Conservation (phyloP, 441 rosid genomes). For the Sinapis alba region DNA sequence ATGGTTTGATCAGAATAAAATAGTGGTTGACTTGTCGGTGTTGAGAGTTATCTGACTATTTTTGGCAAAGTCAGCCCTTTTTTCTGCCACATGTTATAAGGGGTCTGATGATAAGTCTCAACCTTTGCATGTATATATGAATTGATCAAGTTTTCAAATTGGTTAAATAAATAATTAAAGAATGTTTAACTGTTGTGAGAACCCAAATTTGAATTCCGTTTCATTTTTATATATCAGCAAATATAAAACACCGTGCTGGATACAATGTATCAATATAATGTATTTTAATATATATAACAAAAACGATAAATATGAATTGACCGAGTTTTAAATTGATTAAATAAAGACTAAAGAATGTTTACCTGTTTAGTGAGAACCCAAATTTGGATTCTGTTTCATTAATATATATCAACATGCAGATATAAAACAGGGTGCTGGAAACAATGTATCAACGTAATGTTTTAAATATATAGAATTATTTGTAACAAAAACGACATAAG, state of each 20-base stretch:
- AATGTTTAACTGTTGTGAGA: not conserved
- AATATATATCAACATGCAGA: not conserved
- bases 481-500: not conserved
- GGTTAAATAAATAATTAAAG: not conserved
- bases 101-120: not conserved
- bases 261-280: not conserved
- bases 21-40: conserved; percentile 42
- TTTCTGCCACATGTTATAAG: conserved; percentile 21
- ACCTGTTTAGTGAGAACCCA: conserved; percentile 19
- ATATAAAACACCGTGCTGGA: not conserved
- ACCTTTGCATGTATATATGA: not conserved
- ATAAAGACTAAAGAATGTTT: not conserved
- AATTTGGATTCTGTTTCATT: conserved; percentile 7
- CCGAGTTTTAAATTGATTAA: not conserved
- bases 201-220: not conserved
- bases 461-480: not conserved
- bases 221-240: not conserved
- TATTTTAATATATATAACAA: not conserved
- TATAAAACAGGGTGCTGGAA: not conserved
- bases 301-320: not conserved
- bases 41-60: conserved; percentile 13
- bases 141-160: not conserved
- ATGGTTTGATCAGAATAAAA: conserved; percentile 2
- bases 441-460: conserved; percentile 1
- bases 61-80: conserved; percentile 18